Base-by-base conservation (phyloP, 345 rosid species). In the Euphorbia pulcherrima region DNA sequence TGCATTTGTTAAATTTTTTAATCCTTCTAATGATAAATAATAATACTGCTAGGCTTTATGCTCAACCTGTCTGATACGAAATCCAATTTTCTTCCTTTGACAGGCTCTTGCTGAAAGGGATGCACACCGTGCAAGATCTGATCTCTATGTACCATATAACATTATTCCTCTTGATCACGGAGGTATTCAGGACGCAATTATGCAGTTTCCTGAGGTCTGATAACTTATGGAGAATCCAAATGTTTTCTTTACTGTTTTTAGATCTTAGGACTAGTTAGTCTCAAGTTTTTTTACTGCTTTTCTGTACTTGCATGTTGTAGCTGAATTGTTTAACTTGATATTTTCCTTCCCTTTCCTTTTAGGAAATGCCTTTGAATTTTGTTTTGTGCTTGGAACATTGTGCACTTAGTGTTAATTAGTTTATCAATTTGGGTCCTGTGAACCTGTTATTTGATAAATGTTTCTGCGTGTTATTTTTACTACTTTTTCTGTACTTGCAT, bases 101-200 rank as follows among this genome's bases (percentile, higher is more conserved):
- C 75, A 88, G 98, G 90, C 92, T 80, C 73, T 81, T 62, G 85
- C 85, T 65, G 88, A 87, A 57, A 75, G 82, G 75, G 88, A 87
- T 16, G 72, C 71, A 67, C 76, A 77, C 64, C 85, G 75, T n/a
- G 78, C 69, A n/a, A 84, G 78, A 76, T 72, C 91, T 29, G 87
- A 79, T 58, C 74, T 86, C 74, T 86, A 83, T 69, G 87, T 91
- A 48, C 88, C 93, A 0, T 92, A 86, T 80, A 93, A 93, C 84
- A 90, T 93, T 80, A 96, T 93, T 75, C 96, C 97, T 65, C 94
- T 90, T 30, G 90, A 78, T 72, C 82, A 83, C 63, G 97, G 97
- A 84, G 89, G 88, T 29, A 80, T 80, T 81, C 92, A 79, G 85
- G 97, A 87, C 29, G 83, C 92, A 71, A 89, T 90, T 77, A 87